Base-by-base conservation (phyloP, 331 rosid genomes). In the Saraca asoca region DNA sequence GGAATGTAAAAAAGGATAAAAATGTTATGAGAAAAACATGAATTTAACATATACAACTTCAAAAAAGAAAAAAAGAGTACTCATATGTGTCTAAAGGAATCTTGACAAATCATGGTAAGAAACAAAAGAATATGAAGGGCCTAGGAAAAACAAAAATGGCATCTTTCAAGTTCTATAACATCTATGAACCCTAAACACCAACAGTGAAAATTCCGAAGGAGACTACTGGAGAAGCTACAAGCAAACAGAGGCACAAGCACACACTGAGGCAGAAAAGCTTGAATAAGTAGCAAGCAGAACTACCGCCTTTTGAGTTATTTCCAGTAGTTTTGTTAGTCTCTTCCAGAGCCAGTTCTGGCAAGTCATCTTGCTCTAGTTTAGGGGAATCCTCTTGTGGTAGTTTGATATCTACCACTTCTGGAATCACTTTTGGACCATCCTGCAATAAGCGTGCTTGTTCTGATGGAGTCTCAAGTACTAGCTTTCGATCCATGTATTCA, bases 391-490 rank as follows among this genome's bases (percentile, higher is more conserved):
- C 75, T 2, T 12, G 60, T 35, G 79, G 69, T 5, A 71, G 74
- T 54, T 76, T 78, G 50, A 13, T 13, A 65, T 71, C 62, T 64
- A 52, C 60, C 12, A 66, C 39, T 42, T 81, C 89, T 37, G 92
- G 85, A 66, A 80, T 76, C 31, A 85, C 74, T 58, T 64, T 77
- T 29, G 85, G 90, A 65, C 72, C 57, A 35, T 75, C 76, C 54
- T 68, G 72, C 41, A 85, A 46, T 18, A 81, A 48, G n/a, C 86
- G 72, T 57, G 79, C 66, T 69, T 81, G 85, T 69, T 85, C 89
- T 9, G 56, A 55, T 20, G 75, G 81, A 33, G 63, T 64, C 81
- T 78, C 75, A 48, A 88, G 83, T 62, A 75, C 74, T 66, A 63
- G 17, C 57, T 75, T 85, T 70, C 35, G 57, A 31, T 81, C 76